phyloP scores from a whole-genome alignment of 1,139 yeast genomes.

The Diutina catenulata region DNA sequence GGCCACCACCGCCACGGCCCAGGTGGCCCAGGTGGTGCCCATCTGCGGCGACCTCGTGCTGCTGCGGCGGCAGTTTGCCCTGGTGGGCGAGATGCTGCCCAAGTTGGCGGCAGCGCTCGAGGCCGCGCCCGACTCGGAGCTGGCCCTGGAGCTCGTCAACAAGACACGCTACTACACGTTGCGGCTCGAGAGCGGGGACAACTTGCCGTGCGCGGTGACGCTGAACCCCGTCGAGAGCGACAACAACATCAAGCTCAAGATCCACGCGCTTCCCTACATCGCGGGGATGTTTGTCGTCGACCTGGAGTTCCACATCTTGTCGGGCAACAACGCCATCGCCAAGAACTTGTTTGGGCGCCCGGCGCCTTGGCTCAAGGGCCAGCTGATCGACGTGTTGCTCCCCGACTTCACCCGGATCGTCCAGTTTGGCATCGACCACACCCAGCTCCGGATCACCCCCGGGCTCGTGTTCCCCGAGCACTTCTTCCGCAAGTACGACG shows the following conservation, averaged over 20 bases:
- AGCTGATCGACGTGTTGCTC: constrained; percentile 43
- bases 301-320: constrained; percentile 36
- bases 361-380: constrained; percentile 33
- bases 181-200: constrained; percentile 27
- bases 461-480: constrained; percentile 75
- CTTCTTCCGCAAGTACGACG: constrained; percentile 56
- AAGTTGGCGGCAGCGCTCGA: neutral
- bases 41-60: neutral
- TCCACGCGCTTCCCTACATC: constrained; percentile 73
- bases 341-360: constrained; percentile 66
- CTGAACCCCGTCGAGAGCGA: constrained; percentile 42
- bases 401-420: constrained; percentile 56
- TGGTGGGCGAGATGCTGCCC: neutral
- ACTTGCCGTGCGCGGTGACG: constrained; percentile 62
- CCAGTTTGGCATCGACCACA: constrained; percentile 25
- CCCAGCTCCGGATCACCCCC: constrained; percentile 24
- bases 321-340: constrained; percentile 72
- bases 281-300: constrained; percentile 72
- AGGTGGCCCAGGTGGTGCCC: neutral
- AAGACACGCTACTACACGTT: constrained; percentile 52
- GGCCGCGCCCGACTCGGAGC: neutral
- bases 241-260: constrained; percentile 37
- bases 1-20: constrained; percentile 11
- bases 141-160: constrained; percentile 22
- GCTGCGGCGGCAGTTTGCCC: neutral